phyloP scores from a whole-genome alignment of 176 grass and related monocot species.

The Leersia perrieri region DNA sequence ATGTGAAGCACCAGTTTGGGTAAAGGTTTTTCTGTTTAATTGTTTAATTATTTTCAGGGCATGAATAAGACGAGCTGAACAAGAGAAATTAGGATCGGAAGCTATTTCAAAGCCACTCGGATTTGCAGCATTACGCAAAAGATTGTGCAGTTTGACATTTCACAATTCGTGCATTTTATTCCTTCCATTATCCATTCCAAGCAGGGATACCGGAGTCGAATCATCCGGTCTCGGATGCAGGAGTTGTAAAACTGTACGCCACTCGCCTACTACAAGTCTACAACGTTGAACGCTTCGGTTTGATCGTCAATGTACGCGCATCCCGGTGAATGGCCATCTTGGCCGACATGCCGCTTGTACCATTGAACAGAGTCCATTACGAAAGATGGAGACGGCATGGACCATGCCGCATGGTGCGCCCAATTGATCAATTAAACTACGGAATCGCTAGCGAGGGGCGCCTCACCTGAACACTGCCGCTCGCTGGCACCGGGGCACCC shows the following conservation, averaged over 20 bases:
- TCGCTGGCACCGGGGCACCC: too few species aligned
- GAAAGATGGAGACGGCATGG: background rate
- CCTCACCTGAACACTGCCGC: background rate
- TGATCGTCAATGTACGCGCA: background rate
- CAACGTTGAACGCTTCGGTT: background rate
- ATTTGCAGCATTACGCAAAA: too few species aligned
- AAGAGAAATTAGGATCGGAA: too few species aligned
- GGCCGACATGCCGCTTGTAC: conserved; percentile 4
- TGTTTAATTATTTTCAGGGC: background rate
- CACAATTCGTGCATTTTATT: background rate
- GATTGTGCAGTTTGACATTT: too few species aligned
- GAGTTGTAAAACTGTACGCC: too few species aligned
- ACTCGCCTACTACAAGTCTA: too few species aligned
- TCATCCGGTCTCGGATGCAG: too few species aligned
- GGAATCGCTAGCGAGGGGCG: background rate
- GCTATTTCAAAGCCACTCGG: too few species aligned
- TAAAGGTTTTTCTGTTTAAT: background rate
- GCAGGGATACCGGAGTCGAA: too few species aligned
- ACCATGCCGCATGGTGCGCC: too few species aligned
- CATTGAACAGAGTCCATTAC: background rate
- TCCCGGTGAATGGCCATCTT: background rate
- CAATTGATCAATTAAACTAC: background rate
- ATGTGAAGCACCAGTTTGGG: background rate
- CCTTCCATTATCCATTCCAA: too few species aligned
- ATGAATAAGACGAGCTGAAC: too few species aligned